Evolutionary conservation across 768 basidiomycete species (phyloP).

Genomic region (Mycena pura): DNA sequence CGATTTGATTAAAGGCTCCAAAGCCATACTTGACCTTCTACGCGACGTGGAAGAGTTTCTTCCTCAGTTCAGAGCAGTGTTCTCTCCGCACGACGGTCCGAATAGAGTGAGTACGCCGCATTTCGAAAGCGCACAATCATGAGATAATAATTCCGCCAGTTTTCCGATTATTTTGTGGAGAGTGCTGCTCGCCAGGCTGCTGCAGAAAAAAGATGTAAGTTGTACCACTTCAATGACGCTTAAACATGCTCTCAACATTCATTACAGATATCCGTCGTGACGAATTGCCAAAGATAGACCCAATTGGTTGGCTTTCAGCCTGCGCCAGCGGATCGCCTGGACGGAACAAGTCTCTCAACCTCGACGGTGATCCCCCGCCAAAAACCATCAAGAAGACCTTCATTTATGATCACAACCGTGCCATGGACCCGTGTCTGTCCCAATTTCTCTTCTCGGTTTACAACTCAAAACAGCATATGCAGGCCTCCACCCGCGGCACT

Average conservation of each 20-base stretch:
- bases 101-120: slow-evolving; percentile 34
- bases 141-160: neutral
- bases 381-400: slow-evolving; percentile 48
- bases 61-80: slow-evolving; percentile 53
- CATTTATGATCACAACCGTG: slow-evolving; percentile 52
- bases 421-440: slow-evolving; percentile 55
- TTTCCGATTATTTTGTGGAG: slow-evolving; percentile 32
- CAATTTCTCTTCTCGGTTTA: neutral
- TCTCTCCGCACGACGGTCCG: slow-evolving; percentile 53
- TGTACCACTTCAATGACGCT: too few relatives aligned
- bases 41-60: slow-evolving; percentile 45
- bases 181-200: slow-evolving; percentile 31
- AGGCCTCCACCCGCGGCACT: slow-evolving; percentile 45
- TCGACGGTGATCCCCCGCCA: slow-evolving; percentile 41
- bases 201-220: slow-evolving; percentile 23
- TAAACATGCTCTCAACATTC: too few relatives aligned
- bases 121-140: too few relatives aligned
- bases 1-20: slow-evolving; percentile 41
- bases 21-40: slow-evolving; percentile 43
- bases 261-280: slow-evolving; percentile 36
- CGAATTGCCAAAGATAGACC: slow-evolving; percentile 42
- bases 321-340: slow-evolving; percentile 47
- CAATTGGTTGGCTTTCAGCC: slow-evolving; percentile 48
- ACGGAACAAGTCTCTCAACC: slow-evolving; percentile 40
- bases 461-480: neutral